Percentiles rank a stretch among this genome's conserved stretches.
Conservation (phyloP, 2,329 filamentous ascomycete species). For the Fusarium sp. region DNA sequence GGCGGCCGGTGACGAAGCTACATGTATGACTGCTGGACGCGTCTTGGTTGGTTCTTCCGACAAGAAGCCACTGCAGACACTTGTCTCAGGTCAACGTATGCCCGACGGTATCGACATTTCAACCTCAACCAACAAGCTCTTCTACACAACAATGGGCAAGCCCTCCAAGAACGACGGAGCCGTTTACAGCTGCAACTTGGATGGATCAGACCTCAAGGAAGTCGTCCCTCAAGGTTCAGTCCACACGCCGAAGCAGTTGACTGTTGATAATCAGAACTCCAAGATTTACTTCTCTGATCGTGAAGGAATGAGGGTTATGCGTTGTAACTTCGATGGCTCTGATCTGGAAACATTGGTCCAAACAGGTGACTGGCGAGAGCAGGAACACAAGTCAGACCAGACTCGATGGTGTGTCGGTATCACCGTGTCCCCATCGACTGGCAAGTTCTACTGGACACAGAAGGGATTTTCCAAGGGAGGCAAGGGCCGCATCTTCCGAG, state of each 20-base stretch:
- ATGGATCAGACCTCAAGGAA: neutral
- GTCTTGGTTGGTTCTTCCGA: neutral
- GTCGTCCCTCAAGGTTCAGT: neutral
- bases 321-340: slow-evolving; percentile 5
- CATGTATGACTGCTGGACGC: neutral
- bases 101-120: slow-evolving; percentile 14
- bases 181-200: neutral
- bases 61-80: neutral
- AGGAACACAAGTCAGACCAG: neutral
- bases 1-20: fast-evolving
- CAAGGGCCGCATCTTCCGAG: neutral
- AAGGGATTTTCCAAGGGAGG: slow-evolving; percentile 1
- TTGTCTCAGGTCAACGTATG: neutral
- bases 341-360: neutral
- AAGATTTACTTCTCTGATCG: slow-evolving; percentile 10
- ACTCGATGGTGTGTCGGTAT: slow-evolving; percentile 6
- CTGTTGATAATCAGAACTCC: neutral
- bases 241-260: slow-evolving; percentile 7
- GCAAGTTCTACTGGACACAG: slow-evolving; percentile 13
- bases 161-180: neutral
- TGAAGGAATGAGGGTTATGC: slow-evolving; percentile 3
- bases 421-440: neutral
- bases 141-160: slow-evolving; percentile 10
- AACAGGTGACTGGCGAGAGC: neutral
- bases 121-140: neutral